A percentile compares a stretch with the other conserved stretches of the same genome.
phyloP scores from a whole-genome alignment of 2,329 filamentous ascomycete species.

The Ceratocystis destructans region DNA sequence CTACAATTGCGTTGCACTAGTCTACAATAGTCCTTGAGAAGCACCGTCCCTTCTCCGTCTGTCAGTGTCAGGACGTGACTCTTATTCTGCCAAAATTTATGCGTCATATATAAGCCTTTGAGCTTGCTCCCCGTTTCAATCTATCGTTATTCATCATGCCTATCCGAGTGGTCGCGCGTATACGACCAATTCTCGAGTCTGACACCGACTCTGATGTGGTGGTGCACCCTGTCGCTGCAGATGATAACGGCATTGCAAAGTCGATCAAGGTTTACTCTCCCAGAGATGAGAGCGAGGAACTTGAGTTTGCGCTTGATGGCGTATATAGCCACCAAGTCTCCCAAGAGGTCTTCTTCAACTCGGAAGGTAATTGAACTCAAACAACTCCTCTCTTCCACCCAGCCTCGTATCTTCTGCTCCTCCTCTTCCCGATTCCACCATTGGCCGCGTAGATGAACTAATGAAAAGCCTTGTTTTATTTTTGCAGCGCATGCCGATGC shows the following conservation, averaged over 20 bases:
- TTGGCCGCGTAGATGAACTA: not conserved
- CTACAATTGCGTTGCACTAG: not conserved
- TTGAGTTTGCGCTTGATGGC: conserved; percentile 86
- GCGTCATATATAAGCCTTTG: conserved; percentile 14
- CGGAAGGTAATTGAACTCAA: conserved; percentile 52
- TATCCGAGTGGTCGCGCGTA: conserved; percentile 78
- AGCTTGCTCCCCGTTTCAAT: not conserved
- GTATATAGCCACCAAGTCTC: conserved; percentile 71
- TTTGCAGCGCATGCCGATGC: conserved; percentile 67
- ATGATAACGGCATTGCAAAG: conserved; percentile 46
- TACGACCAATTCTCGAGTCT: conserved; percentile 73
- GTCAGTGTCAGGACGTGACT: conserved; percentile 3
- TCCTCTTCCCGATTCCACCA: not conserved
- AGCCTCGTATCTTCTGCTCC: not conserved
- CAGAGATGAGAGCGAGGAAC: conserved; percentile 81
- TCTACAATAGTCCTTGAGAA: not conserved
- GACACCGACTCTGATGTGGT: conserved; percentile 84
- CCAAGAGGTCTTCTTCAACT: conserved; percentile 78
- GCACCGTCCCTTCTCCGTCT: conserved; percentile 1
- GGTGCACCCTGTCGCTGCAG: conserved; percentile 51
- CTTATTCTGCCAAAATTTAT: not conserved
- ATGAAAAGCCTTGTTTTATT: not conserved
- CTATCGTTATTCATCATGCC: conserved; percentile 32
- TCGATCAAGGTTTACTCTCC: conserved; percentile 84
- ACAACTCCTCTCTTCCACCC: not conserved